Conservation (phyloP, 768 basidiomycete genomes). For the Boletus vinaceobasis region DNA sequence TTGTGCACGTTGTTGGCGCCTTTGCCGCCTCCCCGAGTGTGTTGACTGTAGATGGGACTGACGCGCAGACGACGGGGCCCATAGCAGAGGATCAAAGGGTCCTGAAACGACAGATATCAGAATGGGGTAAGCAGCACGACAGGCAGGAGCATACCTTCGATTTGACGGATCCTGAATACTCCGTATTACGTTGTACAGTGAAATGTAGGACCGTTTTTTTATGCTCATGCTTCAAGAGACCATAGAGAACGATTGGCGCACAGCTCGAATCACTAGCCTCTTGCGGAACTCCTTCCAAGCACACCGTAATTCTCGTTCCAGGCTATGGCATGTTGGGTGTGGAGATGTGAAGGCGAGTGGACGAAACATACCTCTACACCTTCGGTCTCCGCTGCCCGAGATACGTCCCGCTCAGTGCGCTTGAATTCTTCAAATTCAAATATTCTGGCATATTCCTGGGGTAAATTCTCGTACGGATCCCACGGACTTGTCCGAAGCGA, state of each 20-base stretch:
- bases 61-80: conserved; percentile 83
- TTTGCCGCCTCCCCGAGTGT: conserved; percentile 83
- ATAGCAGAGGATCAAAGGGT: conserved; percentile 83
- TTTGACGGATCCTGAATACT: conserved; percentile 81
- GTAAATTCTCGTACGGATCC: conserved; percentile 96
- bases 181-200: conserved; percentile 90
- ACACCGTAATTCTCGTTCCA: conserved; percentile 75
- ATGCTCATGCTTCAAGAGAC: conserved; percentile 91
- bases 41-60: conserved; percentile 90
- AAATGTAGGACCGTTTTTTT: conserved; percentile 93
- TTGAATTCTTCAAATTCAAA: conserved; percentile 97
- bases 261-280: conserved; percentile 40
- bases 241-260: conserved; percentile 66
- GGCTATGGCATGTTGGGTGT: conserved; percentile 43
- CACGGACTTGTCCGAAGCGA: conserved; percentile 94
- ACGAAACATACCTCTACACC: conserved; percentile 58
- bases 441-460: conserved; percentile 88
- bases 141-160: conserved; percentile 64
- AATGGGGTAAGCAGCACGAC: neutral
- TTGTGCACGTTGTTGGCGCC: conserved; percentile 98
- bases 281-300: conserved; percentile 71
- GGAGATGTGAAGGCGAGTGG: neutral
- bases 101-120: conserved; percentile 41
- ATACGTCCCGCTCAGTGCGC: conserved; percentile 72
- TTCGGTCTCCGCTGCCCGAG: conserved; percentile 64